phyloP scores from a whole-genome alignment of 352 stramenopile species.

The Peronospora tabacina region DNA sequence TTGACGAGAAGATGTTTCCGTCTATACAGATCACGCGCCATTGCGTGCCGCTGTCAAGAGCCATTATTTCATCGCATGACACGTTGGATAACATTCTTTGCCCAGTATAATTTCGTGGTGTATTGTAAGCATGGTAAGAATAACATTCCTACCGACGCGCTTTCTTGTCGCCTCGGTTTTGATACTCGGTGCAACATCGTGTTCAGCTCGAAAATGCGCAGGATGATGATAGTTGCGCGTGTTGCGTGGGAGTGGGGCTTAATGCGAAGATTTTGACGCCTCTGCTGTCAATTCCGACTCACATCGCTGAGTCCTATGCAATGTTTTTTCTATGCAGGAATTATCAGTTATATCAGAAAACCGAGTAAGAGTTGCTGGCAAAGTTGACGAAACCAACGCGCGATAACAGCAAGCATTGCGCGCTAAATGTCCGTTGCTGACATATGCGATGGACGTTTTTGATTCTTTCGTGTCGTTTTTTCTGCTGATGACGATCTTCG shows the following conservation, averaged over 20 bases:
- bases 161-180: conserved; percentile 17
- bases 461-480: neutral
- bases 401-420: neutral
- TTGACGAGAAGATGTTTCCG: too few relatives aligned
- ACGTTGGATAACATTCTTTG: too few relatives aligned
- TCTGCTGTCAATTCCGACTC: neutral
- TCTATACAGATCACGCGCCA: too few relatives aligned
- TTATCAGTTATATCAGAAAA: neutral
- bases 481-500: neutral
- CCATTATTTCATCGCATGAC: too few relatives aligned
- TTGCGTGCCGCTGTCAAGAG: too few relatives aligned
- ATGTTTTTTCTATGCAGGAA: neutral
- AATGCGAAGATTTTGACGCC: too few relatives aligned
- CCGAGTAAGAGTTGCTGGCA: neutral
- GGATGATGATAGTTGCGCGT: neutral
- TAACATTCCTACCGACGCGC: conserved; percentile 24
- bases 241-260: neutral
- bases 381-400: neutral
- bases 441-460: neutral
- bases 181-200: neutral
- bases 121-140: too few relatives aligned
- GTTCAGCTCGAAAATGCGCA: neutral
- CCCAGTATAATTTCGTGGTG: too few relatives aligned
- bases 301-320: conserved; percentile 3
- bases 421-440: neutral